A percentile compares a stretch with the other conserved stretches of the same genome.
phyloP scores from a whole-genome alignment of 108 stramenopile species.

The Cylindrotheca closterium region DNA sequence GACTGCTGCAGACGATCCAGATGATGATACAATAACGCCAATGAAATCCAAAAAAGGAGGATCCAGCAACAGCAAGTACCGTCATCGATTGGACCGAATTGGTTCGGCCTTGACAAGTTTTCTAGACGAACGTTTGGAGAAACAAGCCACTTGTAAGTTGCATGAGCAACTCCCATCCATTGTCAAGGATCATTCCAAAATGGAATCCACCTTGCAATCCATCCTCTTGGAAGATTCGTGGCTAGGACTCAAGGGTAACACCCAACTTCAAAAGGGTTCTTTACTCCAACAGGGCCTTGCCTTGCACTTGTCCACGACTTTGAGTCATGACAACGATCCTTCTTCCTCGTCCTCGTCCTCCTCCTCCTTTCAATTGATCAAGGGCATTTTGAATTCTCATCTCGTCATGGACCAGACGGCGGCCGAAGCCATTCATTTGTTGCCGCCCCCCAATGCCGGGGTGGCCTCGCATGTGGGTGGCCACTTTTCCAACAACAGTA shows the following conservation, averaged over 20 bases:
- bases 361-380: constrained; percentile 26
- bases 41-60: neutral
- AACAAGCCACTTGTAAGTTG: constrained; percentile 9
- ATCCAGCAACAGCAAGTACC: neutral
- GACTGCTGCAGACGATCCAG: neutral
- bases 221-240: constrained; percentile 16
- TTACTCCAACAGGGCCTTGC: constrained; percentile 33
- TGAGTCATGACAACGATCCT: neutral
- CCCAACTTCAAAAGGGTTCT: constrained; percentile 9
- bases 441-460: constrained; percentile 67
- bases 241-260: constrained; percentile 33
- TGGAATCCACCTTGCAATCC: constrained; percentile 10
- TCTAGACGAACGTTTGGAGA: constrained; percentile 12
- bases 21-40: neutral
- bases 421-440: constrained; percentile 68
- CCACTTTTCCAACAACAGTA: constrained; percentile 52
- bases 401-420: constrained; percentile 77
- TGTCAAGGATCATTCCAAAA: too few species aligned
- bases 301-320: constrained; percentile 2
- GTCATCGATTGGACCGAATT: neutral
- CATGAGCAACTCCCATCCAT: constrained; percentile 20
- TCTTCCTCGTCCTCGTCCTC: constrained; percentile 12
- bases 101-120: constrained; percentile 2
- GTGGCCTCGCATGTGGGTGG: constrained; percentile 56
- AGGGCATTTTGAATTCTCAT: constrained; percentile 46